Evolutionary conservation across 2,329 filamentous ascomycete genomes (phyloP), one percentile per base, ranked within the genome.

Genomic region (Coniochaeta ligniaria): DNA sequence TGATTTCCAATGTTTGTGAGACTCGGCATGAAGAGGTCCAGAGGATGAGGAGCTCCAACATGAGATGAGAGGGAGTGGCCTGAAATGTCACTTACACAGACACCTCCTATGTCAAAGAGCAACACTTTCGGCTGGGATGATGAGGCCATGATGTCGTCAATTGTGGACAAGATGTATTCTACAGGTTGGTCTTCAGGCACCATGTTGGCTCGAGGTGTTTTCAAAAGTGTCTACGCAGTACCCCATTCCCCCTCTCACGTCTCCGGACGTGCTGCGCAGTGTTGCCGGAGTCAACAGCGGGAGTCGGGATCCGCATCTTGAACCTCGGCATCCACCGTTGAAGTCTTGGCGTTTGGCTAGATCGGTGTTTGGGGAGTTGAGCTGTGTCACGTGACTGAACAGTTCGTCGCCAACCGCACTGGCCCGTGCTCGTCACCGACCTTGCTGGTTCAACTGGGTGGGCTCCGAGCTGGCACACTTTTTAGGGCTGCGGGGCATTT

Each of bases 71-170:
- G 16, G 17, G 35, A 36, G 38, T 3, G 38, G 9, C 17, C 6
- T 20, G 24, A 24, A n/a, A 4, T 43, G 55, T 26, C 63, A 86
- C 91, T 81, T 88, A 96, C 94, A 81, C 92, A 96, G 67, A 99
- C 95, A 63, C 95, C 95, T 43, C 95, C 95, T 67, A 99, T 95
- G 75, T 99, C 95, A 73, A 98, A 98, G 24, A 99, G 80, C 35
- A 96, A 78, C 60, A 91, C 90, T 67, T 90, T 89, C 33, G 90
- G 90, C 61, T 79, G 79, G 61, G 75, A 78, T 45, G 70, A 70
- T 52, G 69, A 65, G 9, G 76, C 64, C 80, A 83, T 82, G 41
- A 69, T 65, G 38, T 45, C 62, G 61, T 70, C 68, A 56, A 75
- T 67, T 31, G 65, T 68, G 60, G 70, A 67, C 12, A 74, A 62